These are phyloP conservation scores for Trichophyton mentagrophytes DNA, from an alignment of 2,329 filamentous ascomycete species.

Conservation along the genomic window DNA sequence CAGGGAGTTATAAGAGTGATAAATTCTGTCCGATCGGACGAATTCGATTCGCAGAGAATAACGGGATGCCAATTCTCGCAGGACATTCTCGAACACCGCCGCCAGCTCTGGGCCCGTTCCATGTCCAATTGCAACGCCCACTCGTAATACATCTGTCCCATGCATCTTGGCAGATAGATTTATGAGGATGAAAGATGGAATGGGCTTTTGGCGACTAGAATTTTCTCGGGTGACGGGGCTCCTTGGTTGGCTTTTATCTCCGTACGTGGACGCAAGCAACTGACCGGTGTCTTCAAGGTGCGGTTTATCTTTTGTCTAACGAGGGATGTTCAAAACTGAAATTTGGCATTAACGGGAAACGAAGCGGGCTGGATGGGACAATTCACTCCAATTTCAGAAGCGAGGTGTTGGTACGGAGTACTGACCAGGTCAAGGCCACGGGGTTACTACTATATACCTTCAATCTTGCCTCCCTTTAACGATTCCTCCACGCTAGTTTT, in stretches of 20 bases:
- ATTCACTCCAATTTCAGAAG: background rate
- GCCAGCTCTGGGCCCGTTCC: slow-evolving; percentile 4
- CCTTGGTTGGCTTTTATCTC: background rate
- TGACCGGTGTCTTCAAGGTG: background rate
- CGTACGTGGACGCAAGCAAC: background rate
- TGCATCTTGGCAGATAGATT: background rate
- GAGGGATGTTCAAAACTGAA: no score
- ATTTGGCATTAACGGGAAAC: background rate
- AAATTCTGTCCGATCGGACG: slow-evolving; percentile 1
- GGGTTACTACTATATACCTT: background rate
- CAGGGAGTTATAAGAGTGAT: slow-evolving; percentile 3
- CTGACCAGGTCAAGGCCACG: background rate
- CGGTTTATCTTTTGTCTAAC: background rate
- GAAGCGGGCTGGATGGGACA: background rate
- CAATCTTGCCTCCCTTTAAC: background rate
- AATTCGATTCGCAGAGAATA: background rate
- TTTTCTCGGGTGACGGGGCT: background rate
- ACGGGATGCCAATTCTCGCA: background rate
- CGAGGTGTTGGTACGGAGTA: background rate
- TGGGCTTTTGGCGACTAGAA: background rate
- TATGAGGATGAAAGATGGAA: background rate
- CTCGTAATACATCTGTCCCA: background rate
- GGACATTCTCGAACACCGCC: background rate
- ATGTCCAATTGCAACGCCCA: background rate
- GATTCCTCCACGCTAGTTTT: background rate